phyloP scores from a whole-genome alignment of 352 stramenopile genomes.

The Phytophthora kernoviae region DNA sequence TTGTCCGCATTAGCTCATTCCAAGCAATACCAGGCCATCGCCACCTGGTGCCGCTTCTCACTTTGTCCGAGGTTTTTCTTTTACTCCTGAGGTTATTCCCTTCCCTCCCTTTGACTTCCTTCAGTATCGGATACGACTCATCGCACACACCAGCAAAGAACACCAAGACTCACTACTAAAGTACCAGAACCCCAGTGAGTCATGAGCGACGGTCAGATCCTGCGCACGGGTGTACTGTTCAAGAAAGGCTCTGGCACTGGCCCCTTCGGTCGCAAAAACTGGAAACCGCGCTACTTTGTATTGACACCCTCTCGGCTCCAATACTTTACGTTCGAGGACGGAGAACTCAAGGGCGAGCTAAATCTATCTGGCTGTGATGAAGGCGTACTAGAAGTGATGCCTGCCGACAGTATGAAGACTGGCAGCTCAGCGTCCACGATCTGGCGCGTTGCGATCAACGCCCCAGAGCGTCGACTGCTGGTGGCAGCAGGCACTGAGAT shows the following conservation, averaged over 20 bases:
- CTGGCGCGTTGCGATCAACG: slow-evolving; percentile 80
- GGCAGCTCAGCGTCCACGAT: slow-evolving; percentile 74
- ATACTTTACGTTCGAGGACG: slow-evolving; percentile 86
- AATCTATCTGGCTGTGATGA: slow-evolving; percentile 67
- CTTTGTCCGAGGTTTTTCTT: background rate
- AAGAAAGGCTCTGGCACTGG: slow-evolving; percentile 76
- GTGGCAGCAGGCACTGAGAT: slow-evolving; percentile 76
- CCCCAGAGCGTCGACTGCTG: slow-evolving; percentile 57
- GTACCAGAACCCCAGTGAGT: background rate
- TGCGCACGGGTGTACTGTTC: slow-evolving; percentile 82
- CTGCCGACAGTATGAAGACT: slow-evolving; percentile 74
- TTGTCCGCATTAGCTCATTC: too few relatives aligned
- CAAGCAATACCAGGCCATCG: background rate
- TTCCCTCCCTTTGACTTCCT: slow-evolving; percentile 8
- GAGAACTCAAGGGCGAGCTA: slow-evolving; percentile 73
- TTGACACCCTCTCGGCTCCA: slow-evolving; percentile 60
- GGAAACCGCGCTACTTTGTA: slow-evolving; percentile 84
- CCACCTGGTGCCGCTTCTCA: background rate
- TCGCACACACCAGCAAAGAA: background rate
- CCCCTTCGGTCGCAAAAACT: slow-evolving; percentile 74
- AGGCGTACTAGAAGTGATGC: slow-evolving; percentile 80
- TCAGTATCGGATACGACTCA: slow-evolving; percentile 24
- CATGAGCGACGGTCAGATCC: slow-evolving; percentile 56
- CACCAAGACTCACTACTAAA: too few relatives aligned
- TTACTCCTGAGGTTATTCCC: background rate